Conservation (phyloP, 768 basidiomycete genomes). For the Tulasnella sp. region DNA sequence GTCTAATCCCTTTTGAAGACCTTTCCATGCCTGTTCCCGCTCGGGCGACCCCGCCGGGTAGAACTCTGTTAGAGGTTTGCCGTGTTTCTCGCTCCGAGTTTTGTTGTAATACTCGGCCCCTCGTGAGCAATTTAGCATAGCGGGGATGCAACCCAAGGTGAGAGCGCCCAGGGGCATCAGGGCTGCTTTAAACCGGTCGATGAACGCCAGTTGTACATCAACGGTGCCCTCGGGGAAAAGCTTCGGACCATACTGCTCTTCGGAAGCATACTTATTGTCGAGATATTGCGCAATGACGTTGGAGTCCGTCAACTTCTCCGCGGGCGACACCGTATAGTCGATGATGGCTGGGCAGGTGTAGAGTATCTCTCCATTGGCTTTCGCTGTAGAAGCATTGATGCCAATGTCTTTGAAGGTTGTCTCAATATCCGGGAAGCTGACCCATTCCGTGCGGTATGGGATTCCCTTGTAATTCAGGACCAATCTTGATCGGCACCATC, state of each 20-base stretch:
- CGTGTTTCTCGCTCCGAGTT: neutral
- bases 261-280: slow-evolving; percentile 46
- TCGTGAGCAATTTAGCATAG: neutral
- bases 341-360: slow-evolving; percentile 63
- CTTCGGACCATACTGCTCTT: slow-evolving; percentile 37
- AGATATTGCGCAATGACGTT: slow-evolving; percentile 63
- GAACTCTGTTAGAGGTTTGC: neutral
- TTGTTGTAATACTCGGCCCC: slow-evolving; percentile 1
- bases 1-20: slow-evolving; percentile 3
- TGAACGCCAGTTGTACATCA: slow-evolving; percentile 58
- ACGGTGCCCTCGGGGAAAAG: slow-evolving; percentile 61
- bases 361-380: slow-evolving; percentile 25
- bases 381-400: slow-evolving; percentile 19
- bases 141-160: slow-evolving; percentile 47
- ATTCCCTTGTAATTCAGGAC: slow-evolving; percentile 12
- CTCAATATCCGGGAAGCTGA: slow-evolving; percentile 21
- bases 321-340: slow-evolving; percentile 41
- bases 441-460: slow-evolving; percentile 17
- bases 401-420: slow-evolving; percentile 18
- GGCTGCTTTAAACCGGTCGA: slow-evolving; percentile 57
- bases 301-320: slow-evolving; percentile 42
- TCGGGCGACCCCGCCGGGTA: neutral
- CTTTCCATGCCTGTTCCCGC: neutral
- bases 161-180: slow-evolving; percentile 56
- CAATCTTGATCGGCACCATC: neutral